Evolutionary conservation across 768 basidiomycete species (phyloP).

Genomic region (Kwoniella sp.): DNA sequence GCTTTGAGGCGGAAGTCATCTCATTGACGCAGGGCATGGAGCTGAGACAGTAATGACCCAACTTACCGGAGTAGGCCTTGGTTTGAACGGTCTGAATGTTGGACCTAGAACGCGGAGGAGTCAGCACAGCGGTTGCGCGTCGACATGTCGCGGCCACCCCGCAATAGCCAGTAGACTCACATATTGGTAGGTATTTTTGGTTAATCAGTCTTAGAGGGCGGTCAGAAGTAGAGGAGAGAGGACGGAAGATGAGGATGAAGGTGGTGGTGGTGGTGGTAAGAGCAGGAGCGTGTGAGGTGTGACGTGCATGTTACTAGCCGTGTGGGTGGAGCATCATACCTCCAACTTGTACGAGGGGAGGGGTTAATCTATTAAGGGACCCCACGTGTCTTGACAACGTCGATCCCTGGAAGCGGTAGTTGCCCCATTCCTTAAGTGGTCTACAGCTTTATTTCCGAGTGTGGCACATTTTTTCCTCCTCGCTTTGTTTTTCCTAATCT

Average conservation of each 20-base stretch:
- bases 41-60: too few relatives aligned
- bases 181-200: slow-evolving; percentile 17
- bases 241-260: slow-evolving; percentile 7
- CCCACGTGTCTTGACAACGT: slow-evolving; percentile 1
- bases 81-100: slow-evolving; percentile 70
- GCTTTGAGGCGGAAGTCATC: too few relatives aligned
- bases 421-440: background rate
- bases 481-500: background rate
- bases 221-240: slow-evolving; percentile 15
- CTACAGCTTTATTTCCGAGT: slow-evolving; percentile 12
- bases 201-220: background rate
- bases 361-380: background rate
- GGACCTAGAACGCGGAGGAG: slow-evolving; percentile 29
- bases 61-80: slow-evolving; percentile 73
- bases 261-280: slow-evolving; percentile 4
- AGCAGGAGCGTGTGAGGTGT: background rate
- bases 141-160: too few relatives aligned
- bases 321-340: background rate
- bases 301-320: slow-evolving; percentile 8
- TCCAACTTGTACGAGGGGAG: too few relatives aligned
- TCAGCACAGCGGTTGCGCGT: slow-evolving; percentile 7
- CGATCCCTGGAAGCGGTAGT: slow-evolving; percentile 1
- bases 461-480: slow-evolving; percentile 21
- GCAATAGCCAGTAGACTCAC: too few relatives aligned
- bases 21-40: too few relatives aligned